These are phyloP conservation scores for Conticribra guillardii DNA, from an alignment of 108 stramenopile species.

Conservation along the genomic window DNA sequence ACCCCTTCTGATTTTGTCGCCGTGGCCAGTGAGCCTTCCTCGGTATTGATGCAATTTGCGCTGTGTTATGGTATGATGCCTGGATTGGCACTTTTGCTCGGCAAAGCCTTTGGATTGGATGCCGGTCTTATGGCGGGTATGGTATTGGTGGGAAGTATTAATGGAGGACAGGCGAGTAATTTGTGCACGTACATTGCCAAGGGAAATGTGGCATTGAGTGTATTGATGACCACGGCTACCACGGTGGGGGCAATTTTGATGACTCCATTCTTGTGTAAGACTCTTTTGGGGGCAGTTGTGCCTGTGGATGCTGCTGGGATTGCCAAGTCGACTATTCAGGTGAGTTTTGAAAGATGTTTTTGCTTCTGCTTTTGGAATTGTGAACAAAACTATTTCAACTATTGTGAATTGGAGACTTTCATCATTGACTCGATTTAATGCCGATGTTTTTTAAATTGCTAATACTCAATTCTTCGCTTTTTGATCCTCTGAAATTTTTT, in stretches of 20 bases:
- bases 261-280: slow-evolving; percentile 97
- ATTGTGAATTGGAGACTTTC: too few relatives aligned
- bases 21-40: slow-evolving; percentile 85
- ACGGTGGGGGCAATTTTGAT: slow-evolving; percentile 97
- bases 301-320: slow-evolving; percentile 97
- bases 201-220: slow-evolving; percentile 95
- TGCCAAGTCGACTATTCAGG: slow-evolving; percentile 92
- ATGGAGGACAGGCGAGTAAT: slow-evolving; percentile 97
- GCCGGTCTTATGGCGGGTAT: slow-evolving; percentile 94
- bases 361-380: too few relatives aligned
- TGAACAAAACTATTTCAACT: too few relatives aligned
- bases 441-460: too few relatives aligned
- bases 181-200: slow-evolving; percentile 98
- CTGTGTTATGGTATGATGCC: slow-evolving; percentile 98
- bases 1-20: slow-evolving; percentile 91
- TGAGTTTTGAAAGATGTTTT: too few relatives aligned
- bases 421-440: too few relatives aligned
- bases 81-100: slow-evolving; percentile 80
- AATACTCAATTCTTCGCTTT: too few relatives aligned
- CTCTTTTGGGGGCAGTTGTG: slow-evolving; percentile 92
- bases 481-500: too few relatives aligned
- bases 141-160: slow-evolving; percentile 96
- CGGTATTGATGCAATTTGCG: slow-evolving; percentile 92
- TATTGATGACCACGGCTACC: slow-evolving; percentile 98
- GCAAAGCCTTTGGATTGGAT: slow-evolving; percentile 79